Evolutionary conservation across 2,329 filamentous ascomycete genomes (phyloP).

Genomic region (Botrytis sinoallii): DNA sequence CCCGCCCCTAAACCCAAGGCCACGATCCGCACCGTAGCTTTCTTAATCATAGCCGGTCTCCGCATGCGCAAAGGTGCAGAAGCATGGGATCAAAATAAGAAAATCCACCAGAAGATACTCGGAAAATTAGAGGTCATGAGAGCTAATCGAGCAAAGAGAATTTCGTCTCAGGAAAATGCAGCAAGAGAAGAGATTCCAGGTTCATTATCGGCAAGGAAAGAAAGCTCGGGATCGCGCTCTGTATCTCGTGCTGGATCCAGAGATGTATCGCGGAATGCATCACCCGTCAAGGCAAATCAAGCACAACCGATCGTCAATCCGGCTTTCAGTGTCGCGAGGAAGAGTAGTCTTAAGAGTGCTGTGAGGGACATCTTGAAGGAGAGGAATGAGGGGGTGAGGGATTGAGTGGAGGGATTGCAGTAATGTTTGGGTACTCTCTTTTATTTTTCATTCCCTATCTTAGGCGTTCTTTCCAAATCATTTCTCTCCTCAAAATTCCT

Average conservation of each 20-base stretch:
- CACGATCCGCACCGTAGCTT: slow-evolving; percentile 46
- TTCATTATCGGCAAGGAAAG: neutral
- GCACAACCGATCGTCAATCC: slow-evolving; percentile 5
- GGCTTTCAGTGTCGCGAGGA: neutral
- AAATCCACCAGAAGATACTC: slow-evolving; percentile 41
- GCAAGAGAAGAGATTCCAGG: neutral
- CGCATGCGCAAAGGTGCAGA: slow-evolving; percentile 49
- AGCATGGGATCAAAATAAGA: slow-evolving; percentile 49
- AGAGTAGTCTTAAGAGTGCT: slow-evolving; percentile 10
- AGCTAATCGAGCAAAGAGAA: slow-evolving; percentile 2
- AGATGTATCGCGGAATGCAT: slow-evolving; percentile 7
- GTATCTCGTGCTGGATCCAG: slow-evolving; percentile 1
- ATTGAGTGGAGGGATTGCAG: neutral
- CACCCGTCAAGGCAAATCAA: slow-evolving; percentile 7
- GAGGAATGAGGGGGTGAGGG: neutral
- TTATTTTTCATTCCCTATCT: neutral
- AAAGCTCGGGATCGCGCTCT: neutral
- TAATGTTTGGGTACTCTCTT: neutral
- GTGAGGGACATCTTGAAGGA: slow-evolving; percentile 11
- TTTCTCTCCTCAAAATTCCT: neutral
- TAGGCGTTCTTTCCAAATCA: neutral
- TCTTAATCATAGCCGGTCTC: slow-evolving; percentile 48
- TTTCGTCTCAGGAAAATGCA: neutral
- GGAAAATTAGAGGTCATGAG: slow-evolving; percentile 33
- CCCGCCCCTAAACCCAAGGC: slow-evolving; percentile 21